phyloP scores from a whole-genome alignment of 495 filamentous ascomycete species.

The Lophiostoma macrostomum region DNA sequence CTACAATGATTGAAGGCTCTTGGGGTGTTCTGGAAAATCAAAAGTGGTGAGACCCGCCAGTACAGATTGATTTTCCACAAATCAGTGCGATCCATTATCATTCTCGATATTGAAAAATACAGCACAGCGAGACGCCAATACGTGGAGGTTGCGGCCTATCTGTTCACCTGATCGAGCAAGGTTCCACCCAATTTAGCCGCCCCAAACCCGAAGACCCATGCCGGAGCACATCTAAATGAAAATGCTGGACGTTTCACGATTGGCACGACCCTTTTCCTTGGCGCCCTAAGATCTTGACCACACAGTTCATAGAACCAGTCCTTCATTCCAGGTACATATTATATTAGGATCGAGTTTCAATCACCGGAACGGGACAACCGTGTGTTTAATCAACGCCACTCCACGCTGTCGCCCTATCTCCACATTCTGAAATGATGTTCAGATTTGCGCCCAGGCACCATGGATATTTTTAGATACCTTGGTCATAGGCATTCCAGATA shows the following conservation, averaged over 20 bases:
- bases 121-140: neutral
- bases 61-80: no score
- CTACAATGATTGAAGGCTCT: no score
- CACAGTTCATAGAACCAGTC: neutral
- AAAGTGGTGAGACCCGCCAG: no score
- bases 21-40: no score
- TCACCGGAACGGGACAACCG: neutral
- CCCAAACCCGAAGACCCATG: no score
- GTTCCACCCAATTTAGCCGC: slow-evolving; percentile 10
- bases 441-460: neutral
- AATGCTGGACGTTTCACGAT: slow-evolving; percentile 4
- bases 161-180: slow-evolving; percentile 4
- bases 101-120: neutral
- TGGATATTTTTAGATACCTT: neutral
- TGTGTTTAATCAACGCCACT: slow-evolving; percentile 8
- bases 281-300: no score
- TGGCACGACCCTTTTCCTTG: neutral
- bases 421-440: slow-evolving; percentile 2
- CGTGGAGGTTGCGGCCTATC: neutral
- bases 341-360: neutral
- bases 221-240: slow-evolving; percentile 11
- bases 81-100: no score
- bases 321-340: neutral
- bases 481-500: neutral
- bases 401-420: neutral